Base-by-base conservation (phyloP, 306 rosid genomes). In the Vigna angularis region DNA sequence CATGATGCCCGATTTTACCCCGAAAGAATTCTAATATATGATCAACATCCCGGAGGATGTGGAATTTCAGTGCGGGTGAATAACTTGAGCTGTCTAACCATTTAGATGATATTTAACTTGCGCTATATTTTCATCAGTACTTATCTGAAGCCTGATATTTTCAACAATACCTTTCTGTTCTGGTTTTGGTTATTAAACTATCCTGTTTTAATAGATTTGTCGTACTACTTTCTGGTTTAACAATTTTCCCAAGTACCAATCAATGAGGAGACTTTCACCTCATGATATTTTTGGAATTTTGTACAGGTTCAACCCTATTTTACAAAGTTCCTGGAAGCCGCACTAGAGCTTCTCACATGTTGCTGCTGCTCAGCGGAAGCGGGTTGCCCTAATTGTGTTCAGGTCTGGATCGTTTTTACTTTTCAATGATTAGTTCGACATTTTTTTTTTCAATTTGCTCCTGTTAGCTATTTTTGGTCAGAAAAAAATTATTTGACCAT, bases 381-480 rank as follows among this genome's bases (percentile, higher is more conserved):
- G 10, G 98, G 97, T 74, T 95, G 98, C 79, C 98, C 98, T 28
- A 85, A 87, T 22, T 95, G 98, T 72, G 64, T 89, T 81, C 98
- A 95, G 87, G 98, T 94, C 73, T 38, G 83, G 48, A 59, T 76
- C 51, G 7, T 13, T 70, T n/a, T 66, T 55, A 5, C 15, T 18
- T 22, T 4, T 51, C 45, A 14, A 10, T 36, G 7, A 59, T 26
- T 34, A 42, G 12, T 55, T 52, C 42, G 12, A 28, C 47, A 4
- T 47, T 67, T 58, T 0, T 38, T 36, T 1, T n/a, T 73, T 26
- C 50, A 17, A 15, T 61, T 36, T 74, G 30, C 61, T 32, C 70
- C 49, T 51, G 71, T 68, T 9, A 9, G 71, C 30, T 59, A 53
- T 28, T 67, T 44, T 30, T 57, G 7, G 14, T 70, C 9, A 70